Percentiles rank a stretch among this genome's conserved stretches.
Evolutionary conservation across 1,139 yeast genomes (phyloP).

Genomic region (Blastobotrys arbuscula): DNA sequence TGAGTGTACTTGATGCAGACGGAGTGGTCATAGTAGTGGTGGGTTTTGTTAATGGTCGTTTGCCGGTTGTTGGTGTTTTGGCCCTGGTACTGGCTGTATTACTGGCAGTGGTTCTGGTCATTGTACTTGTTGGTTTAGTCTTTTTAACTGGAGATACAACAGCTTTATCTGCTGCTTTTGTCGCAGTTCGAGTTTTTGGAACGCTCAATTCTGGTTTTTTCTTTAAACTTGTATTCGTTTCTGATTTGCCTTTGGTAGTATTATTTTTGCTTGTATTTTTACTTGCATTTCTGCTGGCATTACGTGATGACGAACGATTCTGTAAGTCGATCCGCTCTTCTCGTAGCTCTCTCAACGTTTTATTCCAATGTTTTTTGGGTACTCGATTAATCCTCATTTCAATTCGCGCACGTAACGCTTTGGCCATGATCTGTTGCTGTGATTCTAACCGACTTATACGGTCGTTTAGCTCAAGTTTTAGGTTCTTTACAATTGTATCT

Average conservation of each 20-base stretch:
- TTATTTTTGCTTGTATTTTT: too few relatives aligned
- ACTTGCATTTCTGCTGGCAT: neutral
- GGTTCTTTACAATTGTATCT: constrained; percentile 25
- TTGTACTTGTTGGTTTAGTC: neutral
- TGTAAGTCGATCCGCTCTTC: constrained; percentile 9
- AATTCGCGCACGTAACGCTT: constrained; percentile 35
- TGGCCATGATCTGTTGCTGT: constrained; percentile 31
- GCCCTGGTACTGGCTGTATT: neutral
- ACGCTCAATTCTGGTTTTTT: constrained; percentile 3
- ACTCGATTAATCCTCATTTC: constrained; percentile 38
- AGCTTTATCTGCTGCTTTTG: neutral
- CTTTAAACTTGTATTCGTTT: neutral
- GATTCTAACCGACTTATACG: constrained; percentile 30
- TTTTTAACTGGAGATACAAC: neutral
- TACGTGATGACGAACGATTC: neutral
- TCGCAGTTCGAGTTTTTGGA: constrained; percentile 5
- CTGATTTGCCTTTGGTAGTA: neutral
- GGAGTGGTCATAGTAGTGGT: constrained; percentile 1
- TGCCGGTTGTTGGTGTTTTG: neutral
- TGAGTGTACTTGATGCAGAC: neutral
- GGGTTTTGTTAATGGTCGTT: neutral
- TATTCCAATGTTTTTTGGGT: constrained; percentile 40
- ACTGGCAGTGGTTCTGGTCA: neutral
- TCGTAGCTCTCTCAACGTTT: constrained; percentile 33
- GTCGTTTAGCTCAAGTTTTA: constrained; percentile 20